Base-by-base conservation (phyloP, 1,284 basidiomycete genomes). In the Papiliotrema nemorosa region DNA sequence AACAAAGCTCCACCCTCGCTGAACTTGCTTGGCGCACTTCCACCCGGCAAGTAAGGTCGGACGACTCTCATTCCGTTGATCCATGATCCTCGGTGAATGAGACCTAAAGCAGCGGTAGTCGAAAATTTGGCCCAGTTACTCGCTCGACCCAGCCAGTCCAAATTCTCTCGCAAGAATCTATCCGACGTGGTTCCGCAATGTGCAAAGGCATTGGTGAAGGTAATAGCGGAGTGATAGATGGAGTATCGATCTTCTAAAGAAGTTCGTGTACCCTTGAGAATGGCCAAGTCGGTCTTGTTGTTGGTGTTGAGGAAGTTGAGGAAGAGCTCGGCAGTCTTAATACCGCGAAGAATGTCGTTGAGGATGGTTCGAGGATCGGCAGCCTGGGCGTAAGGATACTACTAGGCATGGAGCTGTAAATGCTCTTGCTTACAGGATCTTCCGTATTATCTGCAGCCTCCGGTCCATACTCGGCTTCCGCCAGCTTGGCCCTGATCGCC, bases 41-140 rank as follows among this genome's bases (percentile, higher is more conserved):
- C 84, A 18, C 84, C 86, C 27, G 93, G 93, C 36, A 97, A 82
- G 73, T 97, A 97, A 0, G 93, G 93, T n/a, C 87, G 86, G 25
- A 97, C 82, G 47, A 97, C 88, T 46, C 84, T 84, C 82, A 88
- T 87, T 46, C 90, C 91, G 71, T 94, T 87, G 62, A 90, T 84
- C 66, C 91, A 88, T 69, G 91, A 92, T 39, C 93, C 93, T 62
- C 93, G 92, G 78, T 97, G 91, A 59, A 97, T 96, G 46, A 97
- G 88, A 62, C 93, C 93, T 22, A 97, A 83, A 7, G 88, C 90
- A 22, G 92, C 91, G 6, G 93, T 96, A 2, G 92, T 89, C 7
- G 90, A 89, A 76, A 97, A 97, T 69, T 97, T 97, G 38, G 90
- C 89, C 93, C 93, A 97, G 70, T 97, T 96, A 36, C 86, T 87